Evolutionary conservation across 1,139 yeast species (phyloP).

Genomic region (Geotrichum bryndzae): DNA sequence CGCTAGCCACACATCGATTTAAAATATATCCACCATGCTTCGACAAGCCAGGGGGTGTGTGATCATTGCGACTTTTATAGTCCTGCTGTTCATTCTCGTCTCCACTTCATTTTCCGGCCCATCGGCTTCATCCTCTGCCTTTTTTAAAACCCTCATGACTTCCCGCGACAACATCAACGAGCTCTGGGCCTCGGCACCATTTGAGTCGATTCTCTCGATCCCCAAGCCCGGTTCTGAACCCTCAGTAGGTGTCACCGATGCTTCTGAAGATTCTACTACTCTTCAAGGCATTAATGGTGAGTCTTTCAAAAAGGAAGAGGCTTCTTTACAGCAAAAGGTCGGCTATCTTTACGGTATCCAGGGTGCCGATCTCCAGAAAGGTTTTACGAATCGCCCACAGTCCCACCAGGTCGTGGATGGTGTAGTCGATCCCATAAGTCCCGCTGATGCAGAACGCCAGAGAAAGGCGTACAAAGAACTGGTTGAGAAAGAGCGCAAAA

Average conservation of each 20-base stretch:
- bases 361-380: constrained; percentile 9
- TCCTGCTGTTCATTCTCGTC: constrained; percentile 3
- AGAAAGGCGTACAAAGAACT: constrained; percentile 1
- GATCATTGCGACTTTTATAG: constrained; percentile 1
- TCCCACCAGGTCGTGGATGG: constrained; percentile 13
- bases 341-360: constrained; percentile 9
- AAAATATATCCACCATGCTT: background rate
- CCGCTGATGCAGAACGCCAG: constrained; percentile 7
- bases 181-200: constrained; percentile 7
- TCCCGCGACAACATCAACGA: constrained; percentile 14
- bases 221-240: background rate
- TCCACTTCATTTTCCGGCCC: constrained; percentile 1
- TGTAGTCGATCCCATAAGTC: constrained; percentile 8
- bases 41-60: constrained; percentile 2
- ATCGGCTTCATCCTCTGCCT: constrained; percentile 1
- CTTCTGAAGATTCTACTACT: constrained; percentile 1
- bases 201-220: background rate
- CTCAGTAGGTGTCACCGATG: constrained; percentile 1
- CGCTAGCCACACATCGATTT: background rate
- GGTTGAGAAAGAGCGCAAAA: constrained; percentile 1
- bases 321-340: constrained; percentile 6
- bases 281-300: background rate
- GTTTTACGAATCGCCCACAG: constrained; percentile 4
- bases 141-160: constrained; percentile 8
- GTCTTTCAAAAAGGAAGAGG: constrained; percentile 1